Evolutionary conservation across 495 filamentous ascomycete species (phyloP).

Genomic region (Aspergillus ostianus): DNA sequence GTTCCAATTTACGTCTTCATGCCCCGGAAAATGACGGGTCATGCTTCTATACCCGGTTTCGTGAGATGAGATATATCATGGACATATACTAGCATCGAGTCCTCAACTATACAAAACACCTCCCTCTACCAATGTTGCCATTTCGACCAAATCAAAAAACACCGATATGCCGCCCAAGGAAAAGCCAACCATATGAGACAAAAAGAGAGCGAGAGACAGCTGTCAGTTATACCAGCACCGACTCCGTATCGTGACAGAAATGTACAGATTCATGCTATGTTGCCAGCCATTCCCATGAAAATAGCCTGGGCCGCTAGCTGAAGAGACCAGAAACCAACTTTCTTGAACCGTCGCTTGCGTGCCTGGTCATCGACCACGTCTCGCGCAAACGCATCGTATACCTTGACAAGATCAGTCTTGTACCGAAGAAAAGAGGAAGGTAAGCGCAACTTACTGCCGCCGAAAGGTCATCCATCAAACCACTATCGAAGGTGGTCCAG

Average conservation of each 20-base stretch:
- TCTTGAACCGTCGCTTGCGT: constrained; percentile 82
- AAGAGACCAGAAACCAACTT: constrained; percentile 94
- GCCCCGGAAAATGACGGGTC: background rate
- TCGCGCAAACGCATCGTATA: constrained; percentile 86
- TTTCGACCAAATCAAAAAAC: background rate
- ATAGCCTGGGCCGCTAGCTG: constrained; percentile 90
- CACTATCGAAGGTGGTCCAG: constrained; percentile 93
- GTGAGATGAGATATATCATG: background rate
- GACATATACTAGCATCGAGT: background rate
- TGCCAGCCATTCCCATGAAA: constrained; percentile 91
- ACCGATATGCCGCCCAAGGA: too few species aligned
- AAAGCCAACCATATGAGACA: too few species aligned
- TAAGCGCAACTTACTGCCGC: constrained; percentile 59
- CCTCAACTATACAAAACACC: background rate
- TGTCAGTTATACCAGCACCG: too few species aligned
- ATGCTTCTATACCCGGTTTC: too few species aligned
- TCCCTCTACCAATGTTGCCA: background rate
- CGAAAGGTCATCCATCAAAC: constrained; percentile 92
- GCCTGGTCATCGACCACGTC: constrained; percentile 85
- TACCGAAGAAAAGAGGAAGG: background rate
- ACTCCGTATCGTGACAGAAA: constrained; percentile 6
- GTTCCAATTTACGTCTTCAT: background rate
- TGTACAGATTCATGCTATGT: constrained; percentile 58
- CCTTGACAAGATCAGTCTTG: constrained; percentile 40
- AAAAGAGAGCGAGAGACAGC: too few species aligned